phyloP scores from a whole-genome alignment of 1,139 yeast genomes.

The Zygosaccharomyces sapae region DNA sequence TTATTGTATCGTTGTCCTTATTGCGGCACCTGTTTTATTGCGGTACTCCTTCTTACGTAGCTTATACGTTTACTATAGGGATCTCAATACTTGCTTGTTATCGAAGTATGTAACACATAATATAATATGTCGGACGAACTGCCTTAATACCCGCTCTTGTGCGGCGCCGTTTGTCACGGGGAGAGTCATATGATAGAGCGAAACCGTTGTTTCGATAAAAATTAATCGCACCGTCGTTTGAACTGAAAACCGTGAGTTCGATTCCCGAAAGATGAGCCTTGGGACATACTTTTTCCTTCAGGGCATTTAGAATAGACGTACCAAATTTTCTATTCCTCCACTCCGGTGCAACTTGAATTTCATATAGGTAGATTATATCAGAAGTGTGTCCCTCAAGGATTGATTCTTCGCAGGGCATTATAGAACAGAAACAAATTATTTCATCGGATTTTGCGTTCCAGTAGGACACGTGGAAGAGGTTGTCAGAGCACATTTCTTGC shows the following conservation, averaged over 20 bases:
- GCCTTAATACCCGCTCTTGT: slow-evolving; percentile 2
- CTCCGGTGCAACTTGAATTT: slow-evolving; percentile 24
- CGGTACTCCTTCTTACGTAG: not conserved
- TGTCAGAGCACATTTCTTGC: slow-evolving; percentile 28
- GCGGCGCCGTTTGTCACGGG: slow-evolving; percentile 18
- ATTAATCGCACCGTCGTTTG: slow-evolving; percentile 24
- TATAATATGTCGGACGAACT: slow-evolving; percentile 1
- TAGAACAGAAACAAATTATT: slow-evolving; percentile 23
- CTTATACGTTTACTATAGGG: not conserved
- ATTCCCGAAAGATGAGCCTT: slow-evolving; percentile 18
- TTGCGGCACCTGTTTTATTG: too few species aligned
- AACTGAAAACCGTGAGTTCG: slow-evolving; percentile 32
- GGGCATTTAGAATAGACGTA: not conserved
- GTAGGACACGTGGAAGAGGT: slow-evolving; percentile 28
- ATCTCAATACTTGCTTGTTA: not conserved
- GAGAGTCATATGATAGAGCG: slow-evolving; percentile 24
- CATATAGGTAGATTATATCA: slow-evolving; percentile 29
- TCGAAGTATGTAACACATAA: not conserved
- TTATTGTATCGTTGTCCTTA: too few species aligned
- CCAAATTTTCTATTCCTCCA: slow-evolving; percentile 24
- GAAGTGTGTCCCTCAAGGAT: slow-evolving; percentile 13
- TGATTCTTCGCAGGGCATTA: slow-evolving; percentile 27
- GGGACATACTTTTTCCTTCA: not conserved
- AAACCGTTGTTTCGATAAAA: slow-evolving; percentile 26
- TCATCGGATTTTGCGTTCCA: slow-evolving; percentile 9